Percentiles rank a stretch among this genome's conserved stretches.
Conservation (phyloP, 129 eudicot genomes). For the Saposhnikovia divaricata region DNA sequence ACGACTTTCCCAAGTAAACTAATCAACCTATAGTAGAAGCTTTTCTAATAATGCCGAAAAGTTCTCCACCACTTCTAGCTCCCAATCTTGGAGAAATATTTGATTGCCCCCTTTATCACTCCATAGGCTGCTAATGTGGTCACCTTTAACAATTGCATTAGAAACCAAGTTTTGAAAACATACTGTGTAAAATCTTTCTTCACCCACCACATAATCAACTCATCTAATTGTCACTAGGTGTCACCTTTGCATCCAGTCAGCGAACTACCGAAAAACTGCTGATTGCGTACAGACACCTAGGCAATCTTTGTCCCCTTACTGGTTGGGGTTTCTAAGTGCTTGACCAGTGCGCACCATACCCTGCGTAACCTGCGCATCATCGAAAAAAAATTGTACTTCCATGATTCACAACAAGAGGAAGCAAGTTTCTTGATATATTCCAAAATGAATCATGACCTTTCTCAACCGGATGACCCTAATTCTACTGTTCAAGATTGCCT, state of each 20-base stretch:
- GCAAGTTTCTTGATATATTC: background rate
- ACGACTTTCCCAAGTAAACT: background rate
- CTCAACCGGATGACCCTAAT: background rate
- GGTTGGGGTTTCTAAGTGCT: background rate
- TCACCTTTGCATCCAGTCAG: background rate
- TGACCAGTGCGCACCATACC: background rate
- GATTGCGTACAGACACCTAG: background rate
- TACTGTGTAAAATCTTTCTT: background rate
- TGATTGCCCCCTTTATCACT: background rate
- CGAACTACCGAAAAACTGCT: background rate
- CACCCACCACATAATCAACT: background rate
- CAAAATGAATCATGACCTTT: background rate
- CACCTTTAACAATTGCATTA: background rate
- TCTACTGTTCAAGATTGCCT: background rate
- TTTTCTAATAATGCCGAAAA: background rate
- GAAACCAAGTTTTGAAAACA: background rate
- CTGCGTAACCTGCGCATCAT: background rate
- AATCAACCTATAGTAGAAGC: background rate
- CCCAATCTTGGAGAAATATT: background rate
- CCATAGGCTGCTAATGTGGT: background rate
- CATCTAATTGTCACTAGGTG: background rate
- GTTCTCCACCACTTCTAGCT: background rate
- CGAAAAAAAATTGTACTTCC: background rate
- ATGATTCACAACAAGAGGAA: background rate
- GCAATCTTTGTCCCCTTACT: background rate